phyloP scores from a whole-genome alignment of 1,284 basidiomycete species.

The Boletellus sp. region DNA sequence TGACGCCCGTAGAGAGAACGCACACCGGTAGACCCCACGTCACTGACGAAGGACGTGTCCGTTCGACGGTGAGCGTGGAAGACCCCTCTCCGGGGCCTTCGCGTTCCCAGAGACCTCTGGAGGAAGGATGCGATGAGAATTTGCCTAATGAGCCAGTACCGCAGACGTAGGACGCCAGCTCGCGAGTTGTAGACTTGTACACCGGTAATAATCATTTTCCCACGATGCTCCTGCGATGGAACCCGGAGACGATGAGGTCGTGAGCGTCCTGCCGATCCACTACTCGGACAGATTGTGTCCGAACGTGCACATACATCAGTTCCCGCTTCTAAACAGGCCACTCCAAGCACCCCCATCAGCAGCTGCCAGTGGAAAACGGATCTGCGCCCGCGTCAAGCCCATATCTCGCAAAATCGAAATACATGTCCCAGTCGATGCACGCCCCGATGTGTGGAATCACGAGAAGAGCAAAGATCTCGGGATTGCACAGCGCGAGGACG shows the following conservation, averaged over 20 bases:
- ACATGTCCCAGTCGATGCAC: constrained; percentile 71
- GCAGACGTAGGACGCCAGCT: constrained; percentile 4
- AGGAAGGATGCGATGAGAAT: constrained; percentile 7
- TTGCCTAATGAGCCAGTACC: background rate
- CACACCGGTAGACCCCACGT: background rate
- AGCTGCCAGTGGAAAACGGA: constrained; percentile 64
- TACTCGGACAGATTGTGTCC: constrained; percentile 58
- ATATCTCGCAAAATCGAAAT: constrained; percentile 61
- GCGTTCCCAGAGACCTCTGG: constrained; percentile 1
- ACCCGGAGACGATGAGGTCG: constrained; percentile 47
- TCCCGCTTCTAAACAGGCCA: constrained; percentile 67
- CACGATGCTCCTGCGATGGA: constrained; percentile 23
- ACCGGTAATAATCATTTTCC: constrained; percentile 5
- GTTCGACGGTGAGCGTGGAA: constrained; percentile 8
- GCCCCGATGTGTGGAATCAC: constrained; percentile 72
- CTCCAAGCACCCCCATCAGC: constrained; percentile 74
- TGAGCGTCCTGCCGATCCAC: constrained; percentile 66
- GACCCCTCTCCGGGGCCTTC: background rate
- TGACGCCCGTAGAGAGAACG: constrained; percentile 6
- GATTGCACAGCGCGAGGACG: constrained; percentile 59
- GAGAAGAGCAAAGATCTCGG: constrained; percentile 66
- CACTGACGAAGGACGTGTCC: background rate
- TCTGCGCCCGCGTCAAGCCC: constrained; percentile 67
- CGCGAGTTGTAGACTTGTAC: constrained; percentile 4
- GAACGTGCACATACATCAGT: constrained; percentile 73